These are phyloP conservation scores for Diaporthe capsici DNA, from an alignment of 2,329 filamentous ascomycete genomes.

Conservation along the genomic window DNA sequence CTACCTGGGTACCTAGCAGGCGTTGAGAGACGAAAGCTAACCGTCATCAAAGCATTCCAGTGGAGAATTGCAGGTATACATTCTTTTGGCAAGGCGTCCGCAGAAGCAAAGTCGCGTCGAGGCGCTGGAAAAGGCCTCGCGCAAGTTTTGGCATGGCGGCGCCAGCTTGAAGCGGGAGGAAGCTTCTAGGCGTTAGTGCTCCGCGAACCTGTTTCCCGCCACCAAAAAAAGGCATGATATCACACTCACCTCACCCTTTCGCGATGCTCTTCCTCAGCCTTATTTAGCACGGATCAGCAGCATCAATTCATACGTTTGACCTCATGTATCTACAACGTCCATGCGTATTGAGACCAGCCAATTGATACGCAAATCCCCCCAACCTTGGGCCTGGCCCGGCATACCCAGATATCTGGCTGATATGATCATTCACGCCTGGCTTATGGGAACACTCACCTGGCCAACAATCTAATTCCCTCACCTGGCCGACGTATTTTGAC, in stretches of 20 bases:
- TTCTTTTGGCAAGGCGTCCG: neutral
- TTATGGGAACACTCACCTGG: slow-evolving; percentile 28
- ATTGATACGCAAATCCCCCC: neutral
- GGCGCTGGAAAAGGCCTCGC: neutral
- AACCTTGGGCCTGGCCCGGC: neutral
- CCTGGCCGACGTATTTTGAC: neutral
- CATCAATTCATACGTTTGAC: neutral
- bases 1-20: neutral
- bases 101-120: neutral
- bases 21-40: neutral
- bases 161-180: slow-evolving; percentile 10
- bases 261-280: neutral
- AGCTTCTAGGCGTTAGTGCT: slow-evolving; percentile 21
- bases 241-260: slow-evolving; percentile 31
- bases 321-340: neutral
- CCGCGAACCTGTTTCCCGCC: slow-evolving; percentile 25
- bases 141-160: neutral
- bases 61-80: neutral
- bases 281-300: neutral
- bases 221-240: slow-evolving; percentile 14
- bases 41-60: neutral
- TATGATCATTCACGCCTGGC: slow-evolving; percentile 27
- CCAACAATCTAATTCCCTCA: slow-evolving; percentile 21
- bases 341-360: neutral
- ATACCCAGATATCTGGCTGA: slow-evolving; percentile 4